A percentile compares a stretch with the other conserved stretches of the same genome.
Evolutionary conservation across 176 grass and related monocot genomes (phyloP).

Genomic region (Ensete glaucum): DNA sequence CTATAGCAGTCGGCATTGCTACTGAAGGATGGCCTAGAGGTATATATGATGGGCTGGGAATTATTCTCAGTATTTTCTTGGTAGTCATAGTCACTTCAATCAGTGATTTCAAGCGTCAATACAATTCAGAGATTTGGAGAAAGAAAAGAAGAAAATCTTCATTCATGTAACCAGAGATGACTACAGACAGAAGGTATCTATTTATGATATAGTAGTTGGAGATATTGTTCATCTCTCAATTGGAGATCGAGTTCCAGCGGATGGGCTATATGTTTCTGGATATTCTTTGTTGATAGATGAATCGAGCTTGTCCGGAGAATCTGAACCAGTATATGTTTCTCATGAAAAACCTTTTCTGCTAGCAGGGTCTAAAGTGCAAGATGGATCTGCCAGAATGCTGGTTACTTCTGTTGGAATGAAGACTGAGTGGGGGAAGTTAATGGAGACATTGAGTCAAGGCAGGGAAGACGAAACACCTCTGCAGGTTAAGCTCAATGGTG

Average conservation of each 20-base stretch:
- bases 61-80: conserved; percentile 85
- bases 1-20: conserved; percentile 66
- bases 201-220: conserved; percentile 84
- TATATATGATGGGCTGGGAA: conserved; percentile 89
- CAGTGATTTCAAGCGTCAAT: conserved; percentile 92
- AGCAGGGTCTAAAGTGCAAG: conserved; percentile 86
- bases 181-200: conserved; percentile 59
- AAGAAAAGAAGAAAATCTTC: conserved; percentile 93
- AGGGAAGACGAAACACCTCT: conserved; percentile 94
- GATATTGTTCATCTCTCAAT: conserved; percentile 96
- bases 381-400: conserved; percentile 88
- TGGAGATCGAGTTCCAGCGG: conserved; percentile 80
- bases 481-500: conserved; percentile 96
- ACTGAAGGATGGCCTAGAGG: conserved; percentile 94
- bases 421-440: conserved; percentile 95
- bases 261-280: conserved; percentile 76
- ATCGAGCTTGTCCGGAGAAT: conserved; percentile 87
- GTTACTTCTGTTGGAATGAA: conserved; percentile 82
- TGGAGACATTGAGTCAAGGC: conserved; percentile 83
- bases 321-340: conserved; percentile 66
- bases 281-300: conserved; percentile 84
- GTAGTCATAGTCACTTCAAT: conserved; percentile 87
- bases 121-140: conserved; percentile 94
- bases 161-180: conserved; percentile 87
- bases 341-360: conserved; percentile 83